These are phyloP conservation scores for Skeletonema potamos DNA, from an alignment of 108 stramenopile species.

Conservation along the genomic window DNA sequence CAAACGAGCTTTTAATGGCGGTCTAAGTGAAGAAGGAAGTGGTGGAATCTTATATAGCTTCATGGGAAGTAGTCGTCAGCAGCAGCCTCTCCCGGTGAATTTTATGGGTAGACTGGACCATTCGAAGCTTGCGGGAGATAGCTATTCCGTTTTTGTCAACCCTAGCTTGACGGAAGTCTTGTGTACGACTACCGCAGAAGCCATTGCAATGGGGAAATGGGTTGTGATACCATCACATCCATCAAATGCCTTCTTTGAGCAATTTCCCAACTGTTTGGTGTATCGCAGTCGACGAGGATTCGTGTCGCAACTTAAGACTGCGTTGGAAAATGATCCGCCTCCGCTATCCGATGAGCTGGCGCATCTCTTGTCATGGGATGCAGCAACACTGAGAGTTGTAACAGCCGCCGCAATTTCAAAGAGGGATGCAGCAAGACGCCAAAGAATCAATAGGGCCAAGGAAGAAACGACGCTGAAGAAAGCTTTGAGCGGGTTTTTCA, in stretches of 20 bases:
- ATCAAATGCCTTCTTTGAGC: conserved; percentile 71
- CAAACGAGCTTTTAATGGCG: conserved; percentile 52
- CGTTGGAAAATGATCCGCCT: conserved; percentile 57
- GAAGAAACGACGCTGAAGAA: conserved; percentile 26
- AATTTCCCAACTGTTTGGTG: conserved; percentile 74
- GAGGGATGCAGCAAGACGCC: conserved; percentile 53
- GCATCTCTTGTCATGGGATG: conserved; percentile 67
- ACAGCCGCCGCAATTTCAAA: conserved; percentile 52
- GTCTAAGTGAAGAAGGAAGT: not conserved
- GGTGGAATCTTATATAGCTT: conserved; percentile 17
- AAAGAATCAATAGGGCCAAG: conserved; percentile 38
- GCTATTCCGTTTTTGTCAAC: conserved; percentile 80
- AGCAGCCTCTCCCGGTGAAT: conserved; percentile 54
- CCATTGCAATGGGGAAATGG: conserved; percentile 85
- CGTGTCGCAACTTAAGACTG: conserved; percentile 51
- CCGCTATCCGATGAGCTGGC: conserved; percentile 33
- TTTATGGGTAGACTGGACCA: conserved; percentile 74
- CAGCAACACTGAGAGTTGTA: conserved; percentile 69
- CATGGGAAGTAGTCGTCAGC: conserved; percentile 5
- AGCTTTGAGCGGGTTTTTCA: conserved; percentile 30
- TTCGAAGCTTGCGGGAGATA: conserved; percentile 37
- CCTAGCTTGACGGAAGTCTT: conserved; percentile 78
- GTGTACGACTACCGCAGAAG: conserved; percentile 87
- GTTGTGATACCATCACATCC: conserved; percentile 78
- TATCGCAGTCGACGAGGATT: conserved; percentile 58